Conservation (phyloP, 2,329 filamentous ascomycete species). For the Diaporthe citri region DNA sequence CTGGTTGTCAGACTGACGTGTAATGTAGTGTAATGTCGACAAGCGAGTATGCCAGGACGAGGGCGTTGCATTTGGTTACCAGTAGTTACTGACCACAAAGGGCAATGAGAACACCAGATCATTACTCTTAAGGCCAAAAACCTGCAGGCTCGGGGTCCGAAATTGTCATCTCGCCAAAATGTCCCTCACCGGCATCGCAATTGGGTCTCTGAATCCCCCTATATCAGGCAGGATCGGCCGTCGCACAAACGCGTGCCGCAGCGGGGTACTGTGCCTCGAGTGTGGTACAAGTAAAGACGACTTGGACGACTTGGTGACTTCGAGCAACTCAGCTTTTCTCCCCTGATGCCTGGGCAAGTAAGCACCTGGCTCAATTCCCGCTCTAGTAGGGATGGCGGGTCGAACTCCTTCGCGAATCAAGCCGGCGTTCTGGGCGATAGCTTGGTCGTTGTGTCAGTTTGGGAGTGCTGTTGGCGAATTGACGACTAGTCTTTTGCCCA, state of each 20-base stretch:
- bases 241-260: neutral
- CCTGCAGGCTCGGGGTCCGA: slow-evolving; percentile 9
- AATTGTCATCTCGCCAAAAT: neutral
- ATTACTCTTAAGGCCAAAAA: neutral
- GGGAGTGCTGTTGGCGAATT: neutral
- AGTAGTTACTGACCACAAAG: neutral
- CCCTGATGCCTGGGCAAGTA: neutral
- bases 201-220: neutral
- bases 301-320: neutral
- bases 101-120: neutral
- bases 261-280: slow-evolving; percentile 2
- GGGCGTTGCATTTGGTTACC: neutral
- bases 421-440: neutral
- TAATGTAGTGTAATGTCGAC: neutral
- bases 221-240: neutral
- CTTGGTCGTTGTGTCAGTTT: neutral
- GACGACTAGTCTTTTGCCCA: neutral
- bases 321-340: neutral
- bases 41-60: neutral
- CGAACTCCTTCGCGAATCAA: neutral
- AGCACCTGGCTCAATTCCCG: neutral
- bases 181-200: neutral
- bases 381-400: neutral
- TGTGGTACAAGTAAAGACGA: neutral
- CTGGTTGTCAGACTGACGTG: neutral